Percentiles rank a stretch among this genome's conserved stretches.
Conservation (phyloP, 2,329 filamentous ascomycete genomes). For the Ceratocystis cubensis region DNA sequence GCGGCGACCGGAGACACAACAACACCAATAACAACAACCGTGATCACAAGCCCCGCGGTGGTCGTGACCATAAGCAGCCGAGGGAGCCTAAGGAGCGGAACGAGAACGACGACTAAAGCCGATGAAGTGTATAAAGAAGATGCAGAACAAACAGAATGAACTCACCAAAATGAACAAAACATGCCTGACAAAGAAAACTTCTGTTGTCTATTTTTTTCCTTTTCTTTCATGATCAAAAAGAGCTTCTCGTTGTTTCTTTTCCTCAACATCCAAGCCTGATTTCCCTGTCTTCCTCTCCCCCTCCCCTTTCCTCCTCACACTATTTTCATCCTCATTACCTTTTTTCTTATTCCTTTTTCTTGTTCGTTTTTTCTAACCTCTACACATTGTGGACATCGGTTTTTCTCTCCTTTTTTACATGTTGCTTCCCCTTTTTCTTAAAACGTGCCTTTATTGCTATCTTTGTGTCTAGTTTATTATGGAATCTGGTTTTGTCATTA, state of each 20-base stretch:
- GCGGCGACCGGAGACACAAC: slow-evolving; percentile 27
- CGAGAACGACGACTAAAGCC: slow-evolving; percentile 43
- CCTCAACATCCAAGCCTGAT: not conserved
- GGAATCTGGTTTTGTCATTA: slow-evolving; percentile 7
- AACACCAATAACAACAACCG: slow-evolving; percentile 24
- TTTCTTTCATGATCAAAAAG: slow-evolving; percentile 4
- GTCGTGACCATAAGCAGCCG: slow-evolving; percentile 26
- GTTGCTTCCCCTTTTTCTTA: not conserved
- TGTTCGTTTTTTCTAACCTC: not conserved
- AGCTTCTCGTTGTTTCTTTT: not conserved
- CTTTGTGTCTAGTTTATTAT: slow-evolving; percentile 9
- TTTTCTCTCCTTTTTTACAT: not conserved
- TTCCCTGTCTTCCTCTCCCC: not conserved
- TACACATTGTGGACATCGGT: not conserved
- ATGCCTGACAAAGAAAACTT: slow-evolving; percentile 11
- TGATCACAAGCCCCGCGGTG: slow-evolving; percentile 28
- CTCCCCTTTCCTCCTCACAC: not conserved
- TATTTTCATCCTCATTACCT: not conserved
- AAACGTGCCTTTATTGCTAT: not conserved
- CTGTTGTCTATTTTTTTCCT: not conserved
- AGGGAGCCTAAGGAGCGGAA: slow-evolving; percentile 39
- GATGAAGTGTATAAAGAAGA: not conserved
- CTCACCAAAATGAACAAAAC: slow-evolving; percentile 7
- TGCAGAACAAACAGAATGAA: slow-evolving; percentile 13
- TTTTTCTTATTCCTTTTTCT: not conserved